phyloP scores from a whole-genome alignment of 2,329 filamentous ascomycete species.

The Aspergillus fijiensis region DNA sequence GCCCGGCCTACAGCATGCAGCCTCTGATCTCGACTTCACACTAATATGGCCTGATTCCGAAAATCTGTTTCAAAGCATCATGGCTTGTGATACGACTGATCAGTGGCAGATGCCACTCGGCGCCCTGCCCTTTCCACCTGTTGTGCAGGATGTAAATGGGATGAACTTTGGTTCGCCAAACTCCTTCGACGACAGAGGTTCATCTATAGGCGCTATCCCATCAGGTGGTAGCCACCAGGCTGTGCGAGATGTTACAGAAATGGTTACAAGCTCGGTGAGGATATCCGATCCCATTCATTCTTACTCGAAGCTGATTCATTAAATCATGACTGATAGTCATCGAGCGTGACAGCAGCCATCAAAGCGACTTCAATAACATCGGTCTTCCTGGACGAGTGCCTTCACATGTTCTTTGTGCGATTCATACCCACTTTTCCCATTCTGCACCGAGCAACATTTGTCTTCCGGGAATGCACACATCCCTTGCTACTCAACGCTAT shows the following conservation, averaged over 20 bases:
- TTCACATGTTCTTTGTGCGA: conserved; percentile 50
- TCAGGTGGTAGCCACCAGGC: conserved; percentile 45
- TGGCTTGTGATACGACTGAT: conserved; percentile 41
- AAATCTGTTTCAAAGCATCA: conserved; percentile 45
- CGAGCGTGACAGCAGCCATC: conserved; percentile 46
- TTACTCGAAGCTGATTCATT: background rate
- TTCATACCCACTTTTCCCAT: conserved; percentile 50
- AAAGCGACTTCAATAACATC: conserved; percentile 47
- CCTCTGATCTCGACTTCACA: conserved; percentile 40
- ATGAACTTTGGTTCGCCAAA: conserved; percentile 36
- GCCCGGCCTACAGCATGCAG: conserved; percentile 24
- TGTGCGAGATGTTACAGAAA: conserved; percentile 47
- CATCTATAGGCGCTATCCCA: conserved; percentile 41
- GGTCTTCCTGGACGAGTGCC: conserved; percentile 47
- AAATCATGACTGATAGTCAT: conserved; percentile 30
- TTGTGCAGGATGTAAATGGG: conserved; percentile 30
- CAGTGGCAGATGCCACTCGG: conserved; percentile 47
- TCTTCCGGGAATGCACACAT: conserved; percentile 47
- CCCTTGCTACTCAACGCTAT: conserved; percentile 47
- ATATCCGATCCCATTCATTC: background rate
- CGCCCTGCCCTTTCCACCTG: conserved; percentile 40
- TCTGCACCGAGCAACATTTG: conserved; percentile 47
- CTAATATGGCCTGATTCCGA: conserved; percentile 50
- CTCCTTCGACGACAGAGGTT: conserved; percentile 38
- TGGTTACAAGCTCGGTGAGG: conserved; percentile 45